Conservation (phyloP, 306 rosid genomes). For the Dryas drummondii region DNA sequence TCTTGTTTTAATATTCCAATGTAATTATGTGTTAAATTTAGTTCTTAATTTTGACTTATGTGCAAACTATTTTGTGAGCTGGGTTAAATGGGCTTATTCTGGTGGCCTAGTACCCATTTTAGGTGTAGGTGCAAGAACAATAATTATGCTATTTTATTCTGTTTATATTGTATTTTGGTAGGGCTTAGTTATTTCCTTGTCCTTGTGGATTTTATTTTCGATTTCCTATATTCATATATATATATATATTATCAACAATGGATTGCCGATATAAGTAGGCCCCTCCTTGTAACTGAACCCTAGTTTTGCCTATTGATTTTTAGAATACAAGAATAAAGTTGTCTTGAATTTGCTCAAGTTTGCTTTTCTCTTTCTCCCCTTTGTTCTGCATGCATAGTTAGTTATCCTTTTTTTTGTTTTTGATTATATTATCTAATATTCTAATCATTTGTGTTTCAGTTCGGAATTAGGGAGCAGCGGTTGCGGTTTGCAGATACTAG, state of each 20-base stretch:
- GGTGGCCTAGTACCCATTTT: not conserved
- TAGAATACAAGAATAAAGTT: not conserved
- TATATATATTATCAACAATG: not conserved
- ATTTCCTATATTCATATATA: not conserved
- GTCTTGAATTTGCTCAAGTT: not conserved
- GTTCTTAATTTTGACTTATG: too few relatives aligned
- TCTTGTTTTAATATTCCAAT: too few relatives aligned
- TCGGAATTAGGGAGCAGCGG: conserved; percentile 77
- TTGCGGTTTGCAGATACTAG: conserved; percentile 70
- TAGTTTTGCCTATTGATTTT: not conserved
- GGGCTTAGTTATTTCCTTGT: not conserved
- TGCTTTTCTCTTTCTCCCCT: not conserved
- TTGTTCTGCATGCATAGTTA: not conserved
- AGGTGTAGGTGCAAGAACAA: not conserved
- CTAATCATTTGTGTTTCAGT: conserved; percentile 46
- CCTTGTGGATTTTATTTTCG: not conserved
- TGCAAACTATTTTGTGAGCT: too few relatives aligned
- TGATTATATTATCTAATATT: conserved; percentile 13
- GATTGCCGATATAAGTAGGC: not conserved
- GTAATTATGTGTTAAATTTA: too few relatives aligned
- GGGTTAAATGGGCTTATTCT: not conserved
- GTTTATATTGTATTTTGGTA: not conserved
- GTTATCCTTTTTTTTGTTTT: not conserved
- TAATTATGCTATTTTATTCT: not conserved
- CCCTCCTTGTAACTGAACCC: not conserved